These are phyloP conservation scores for Fusarium setosum DNA, from an alignment of 2,329 filamentous ascomycete genomes.

Conservation along the genomic window DNA sequence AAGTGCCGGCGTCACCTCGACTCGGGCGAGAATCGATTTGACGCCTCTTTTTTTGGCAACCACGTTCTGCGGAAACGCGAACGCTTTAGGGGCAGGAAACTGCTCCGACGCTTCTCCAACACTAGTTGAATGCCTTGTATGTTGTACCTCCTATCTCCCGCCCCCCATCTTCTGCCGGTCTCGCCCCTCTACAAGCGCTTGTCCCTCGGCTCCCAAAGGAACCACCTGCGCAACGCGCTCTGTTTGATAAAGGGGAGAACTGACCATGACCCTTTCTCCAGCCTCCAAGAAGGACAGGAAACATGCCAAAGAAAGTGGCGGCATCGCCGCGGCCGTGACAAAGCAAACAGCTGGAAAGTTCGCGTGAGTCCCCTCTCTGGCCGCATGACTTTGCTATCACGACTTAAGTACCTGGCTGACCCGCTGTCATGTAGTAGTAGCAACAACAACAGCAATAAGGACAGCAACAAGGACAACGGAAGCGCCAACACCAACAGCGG, in stretches of 20 bases:
- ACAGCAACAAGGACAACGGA: constrained; percentile 47
- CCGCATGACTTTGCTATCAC: constrained; percentile 44
- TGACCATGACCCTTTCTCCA: constrained; percentile 45
- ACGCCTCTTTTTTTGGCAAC: constrained; percentile 23
- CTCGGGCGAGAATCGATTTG: constrained; percentile 20
- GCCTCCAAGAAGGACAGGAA: constrained; percentile 65
- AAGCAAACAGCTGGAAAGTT: constrained; percentile 64
- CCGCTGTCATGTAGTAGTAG: constrained; percentile 34
- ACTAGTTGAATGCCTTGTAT: constrained; percentile 53
- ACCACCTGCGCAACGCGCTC: constrained; percentile 30
- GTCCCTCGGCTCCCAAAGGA: constrained; percentile 15
- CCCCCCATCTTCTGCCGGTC: constrained; percentile 13
- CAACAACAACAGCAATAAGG: constrained; percentile 44
- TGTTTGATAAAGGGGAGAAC: constrained; percentile 15
- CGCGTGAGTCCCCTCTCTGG: constrained; percentile 54
- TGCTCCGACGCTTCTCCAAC: constrained; percentile 45
- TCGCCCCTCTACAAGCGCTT: constrained; percentile 23
- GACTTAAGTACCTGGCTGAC: constrained; percentile 38
- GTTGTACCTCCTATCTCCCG: constrained; percentile 37
- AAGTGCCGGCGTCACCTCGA: constrained; percentile 35
- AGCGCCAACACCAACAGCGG: constrained; percentile 45
- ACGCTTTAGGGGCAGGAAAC: constrained; percentile 45
- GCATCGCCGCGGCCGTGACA: constrained; percentile 64
- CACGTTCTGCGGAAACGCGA: constrained; percentile 45
- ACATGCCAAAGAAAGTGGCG: constrained; percentile 65